Base-by-base conservation (phyloP, 179 eudicot genomes). In the Drosera spatulata region DNA sequence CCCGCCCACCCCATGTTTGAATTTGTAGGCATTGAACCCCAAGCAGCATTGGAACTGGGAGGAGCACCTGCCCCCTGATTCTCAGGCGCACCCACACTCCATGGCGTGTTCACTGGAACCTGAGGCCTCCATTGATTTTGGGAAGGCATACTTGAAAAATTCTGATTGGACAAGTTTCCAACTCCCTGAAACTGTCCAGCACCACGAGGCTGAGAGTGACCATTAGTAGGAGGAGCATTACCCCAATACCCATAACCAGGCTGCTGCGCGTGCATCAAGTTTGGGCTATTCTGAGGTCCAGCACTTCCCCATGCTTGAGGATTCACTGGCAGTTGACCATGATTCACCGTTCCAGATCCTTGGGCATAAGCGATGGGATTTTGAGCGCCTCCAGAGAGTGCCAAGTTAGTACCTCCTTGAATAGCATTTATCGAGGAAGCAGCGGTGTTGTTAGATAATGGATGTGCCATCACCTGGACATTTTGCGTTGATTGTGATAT, bases 81-180 rank as follows among this genome's bases (percentile, higher is more conserved):
- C 10, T 61, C 73, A 6, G 71, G 43, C 7, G 56, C 50, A 7
- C 57, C 63, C 68, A 61, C 68, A 22, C 66, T 80, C 95, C 95
- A 86, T 2, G 78, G 80, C 62, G 75, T 67, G 73, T 63, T 79
- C 39, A 70, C 54, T 10, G 66, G 69, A 59, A 71, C 58, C 15
- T 79, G 80, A 54, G 83, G 82, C 53, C 81, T 58, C 91, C 91
- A 84, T 5, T 75, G 66, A 56, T 76, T 81, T 10, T 76, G 82
- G 13, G 74, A 69, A 9, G 83, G 73, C 61, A 82, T 50, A 61
- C 65, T 71, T 43, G 81, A 54, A 50, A 77, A 60, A 66, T 75
- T 79, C 41, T 80, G 70, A 57, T 68, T 64, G 4, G 71, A 46
- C 56, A 81, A 53, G 64, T 68, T 83, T 63, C 73, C 77, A 11